phyloP scores from a whole-genome alignment of 1,284 basidiomycete species.

The Ganoderma boninense region DNA sequence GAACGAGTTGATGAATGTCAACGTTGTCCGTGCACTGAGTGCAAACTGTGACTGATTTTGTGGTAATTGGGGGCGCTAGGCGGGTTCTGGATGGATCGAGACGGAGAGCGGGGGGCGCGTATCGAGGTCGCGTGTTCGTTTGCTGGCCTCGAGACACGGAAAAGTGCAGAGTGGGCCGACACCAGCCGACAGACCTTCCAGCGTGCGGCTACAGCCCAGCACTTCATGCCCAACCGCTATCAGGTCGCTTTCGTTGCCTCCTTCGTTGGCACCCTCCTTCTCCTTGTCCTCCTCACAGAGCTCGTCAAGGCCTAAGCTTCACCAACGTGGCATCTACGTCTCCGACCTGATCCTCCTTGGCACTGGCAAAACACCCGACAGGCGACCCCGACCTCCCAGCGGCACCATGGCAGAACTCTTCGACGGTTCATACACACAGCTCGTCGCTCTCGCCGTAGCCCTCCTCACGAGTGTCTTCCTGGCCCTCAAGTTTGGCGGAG shows the following conservation, averaged over 20 bases:
- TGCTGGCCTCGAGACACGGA: neutral
- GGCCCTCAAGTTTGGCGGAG: slow-evolving; percentile 54
- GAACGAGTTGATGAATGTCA: neutral
- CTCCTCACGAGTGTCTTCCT: slow-evolving; percentile 46
- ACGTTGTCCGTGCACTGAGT: neutral
- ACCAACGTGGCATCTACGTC: slow-evolving; percentile 63
- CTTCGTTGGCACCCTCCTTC: slow-evolving; percentile 54
- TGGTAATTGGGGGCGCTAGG: neutral
- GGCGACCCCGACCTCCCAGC: slow-evolving; percentile 11
- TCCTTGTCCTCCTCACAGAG: slow-evolving; percentile 54
- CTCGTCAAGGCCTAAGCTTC: slow-evolving; percentile 54
- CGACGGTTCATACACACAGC: slow-evolving; percentile 41
- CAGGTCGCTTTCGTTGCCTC: slow-evolving; percentile 63
- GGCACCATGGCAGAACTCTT: slow-evolving; percentile 34
- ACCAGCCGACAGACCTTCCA: neutral
- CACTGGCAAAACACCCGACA: slow-evolving; percentile 45
- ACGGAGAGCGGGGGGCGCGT: slow-evolving; percentile 1
- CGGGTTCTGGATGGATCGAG: neutral
- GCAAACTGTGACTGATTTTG: neutral
- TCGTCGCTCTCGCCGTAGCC: slow-evolving; percentile 48
- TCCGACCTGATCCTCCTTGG: slow-evolving; percentile 71
- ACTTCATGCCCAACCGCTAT: slow-evolving; percentile 50
- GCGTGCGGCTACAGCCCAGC: neutral
- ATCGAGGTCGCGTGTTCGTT: neutral
- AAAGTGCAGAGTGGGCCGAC: neutral